Evolutionary conservation across 2,329 filamentous ascomycete species (phyloP).

Genomic region (Fusarium burgessii): DNA sequence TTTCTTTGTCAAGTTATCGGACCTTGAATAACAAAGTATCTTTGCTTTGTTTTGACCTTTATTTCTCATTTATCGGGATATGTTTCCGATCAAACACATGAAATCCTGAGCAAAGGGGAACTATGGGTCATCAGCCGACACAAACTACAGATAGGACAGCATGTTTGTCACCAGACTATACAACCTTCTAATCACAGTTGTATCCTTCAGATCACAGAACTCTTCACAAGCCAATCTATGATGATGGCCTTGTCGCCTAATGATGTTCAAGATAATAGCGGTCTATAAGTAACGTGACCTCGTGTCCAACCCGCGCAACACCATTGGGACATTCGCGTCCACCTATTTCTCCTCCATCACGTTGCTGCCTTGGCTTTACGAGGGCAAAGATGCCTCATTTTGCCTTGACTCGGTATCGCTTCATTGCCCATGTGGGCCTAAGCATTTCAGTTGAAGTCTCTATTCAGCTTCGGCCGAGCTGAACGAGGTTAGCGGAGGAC

Average conservation of each 20-base stretch:
- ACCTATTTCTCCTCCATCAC: neutral
- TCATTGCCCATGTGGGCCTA: neutral
- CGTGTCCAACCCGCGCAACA: conserved; percentile 23
- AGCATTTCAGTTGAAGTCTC: neutral
- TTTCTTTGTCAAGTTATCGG: neutral
- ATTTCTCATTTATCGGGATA: neutral
- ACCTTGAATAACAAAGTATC: neutral
- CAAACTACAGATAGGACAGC: neutral
- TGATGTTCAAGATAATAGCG: neutral
- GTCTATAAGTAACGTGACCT: conserved; percentile 7
- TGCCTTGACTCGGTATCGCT: neutral
- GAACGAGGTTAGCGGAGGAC: conserved; percentile 3
- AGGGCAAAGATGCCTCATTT: neutral
- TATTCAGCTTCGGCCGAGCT: neutral
- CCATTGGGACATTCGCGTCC: neutral
- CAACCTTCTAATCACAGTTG: neutral
- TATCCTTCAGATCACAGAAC: neutral
- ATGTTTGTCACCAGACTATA: neutral
- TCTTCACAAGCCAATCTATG: neutral
- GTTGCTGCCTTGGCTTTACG: conserved; percentile 4
- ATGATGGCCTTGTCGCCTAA: neutral
- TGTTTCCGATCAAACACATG: neutral
- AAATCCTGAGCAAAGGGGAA: conserved; percentile 1
- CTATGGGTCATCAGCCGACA: conserved; percentile 2
- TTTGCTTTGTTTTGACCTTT: neutral